These are phyloP conservation scores for Chenopodium album DNA, from an alignment of 148 eudicot species.

Conservation along the genomic window DNA sequence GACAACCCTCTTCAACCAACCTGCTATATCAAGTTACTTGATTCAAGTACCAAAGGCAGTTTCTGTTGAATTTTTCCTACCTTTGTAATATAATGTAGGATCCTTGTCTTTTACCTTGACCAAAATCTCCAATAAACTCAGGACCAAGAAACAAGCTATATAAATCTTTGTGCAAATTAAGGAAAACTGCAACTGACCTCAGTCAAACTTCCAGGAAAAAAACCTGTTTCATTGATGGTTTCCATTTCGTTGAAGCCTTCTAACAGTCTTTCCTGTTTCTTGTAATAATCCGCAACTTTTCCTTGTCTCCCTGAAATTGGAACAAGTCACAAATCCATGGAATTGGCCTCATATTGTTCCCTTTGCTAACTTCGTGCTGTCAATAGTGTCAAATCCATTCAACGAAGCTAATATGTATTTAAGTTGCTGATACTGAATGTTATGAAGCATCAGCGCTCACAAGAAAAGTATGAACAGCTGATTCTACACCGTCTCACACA, in stretches of 20 bases:
- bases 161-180: background rate
- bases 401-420: too few relatives aligned
- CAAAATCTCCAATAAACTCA: too few relatives aligned
- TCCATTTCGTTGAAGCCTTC: constrained; percentile 51
- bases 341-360: background rate
- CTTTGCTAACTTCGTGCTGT: too few relatives aligned
- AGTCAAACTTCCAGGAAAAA: constrained; percentile 38
- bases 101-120: background rate
- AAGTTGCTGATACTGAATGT: background rate
- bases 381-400: too few relatives aligned
- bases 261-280: constrained; percentile 44
- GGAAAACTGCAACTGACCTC: constrained; percentile 29
- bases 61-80: too few relatives aligned
- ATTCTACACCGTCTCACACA: background rate
- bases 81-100: background rate
- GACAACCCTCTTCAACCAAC: too few relatives aligned
- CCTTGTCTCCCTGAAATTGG: constrained; percentile 34
- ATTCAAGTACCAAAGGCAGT: too few relatives aligned
- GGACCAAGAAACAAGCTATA: background rate
- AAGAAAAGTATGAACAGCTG: background rate
- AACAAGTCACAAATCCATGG: background rate
- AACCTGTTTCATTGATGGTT: constrained; percentile 37
- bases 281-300: constrained; percentile 43
- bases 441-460: background rate
- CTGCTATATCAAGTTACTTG: too few relatives aligned